phyloP scores from a whole-genome alignment of 169 alveolate genomes.

The Plasmodium billcollinsi region DNA sequence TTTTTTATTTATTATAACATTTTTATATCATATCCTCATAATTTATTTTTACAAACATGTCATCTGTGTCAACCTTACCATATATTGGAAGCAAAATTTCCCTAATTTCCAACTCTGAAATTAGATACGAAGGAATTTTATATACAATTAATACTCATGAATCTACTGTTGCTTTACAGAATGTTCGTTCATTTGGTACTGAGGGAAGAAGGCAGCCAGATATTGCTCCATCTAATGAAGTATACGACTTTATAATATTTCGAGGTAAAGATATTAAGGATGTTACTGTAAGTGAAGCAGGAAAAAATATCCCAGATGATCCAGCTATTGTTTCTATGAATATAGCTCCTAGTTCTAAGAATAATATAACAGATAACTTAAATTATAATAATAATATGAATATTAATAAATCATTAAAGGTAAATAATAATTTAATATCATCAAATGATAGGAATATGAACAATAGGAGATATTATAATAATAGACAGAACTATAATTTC shows the following conservation, averaged over 20 bases:
- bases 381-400: conserved; percentile 65
- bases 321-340: conserved; percentile 76
- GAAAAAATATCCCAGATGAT: conserved; percentile 78
- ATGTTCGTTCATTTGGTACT: conserved; percentile 92
- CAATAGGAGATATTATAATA: conserved; percentile 65
- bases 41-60: conserved; percentile 28
- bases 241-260: conserved; percentile 89
- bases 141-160: conserved; percentile 89
- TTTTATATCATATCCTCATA: background rate
- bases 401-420: conserved; percentile 56
- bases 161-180: conserved; percentile 89
- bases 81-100: conserved; percentile 87
- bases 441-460: conserved; percentile 67
- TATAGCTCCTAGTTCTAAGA: conserved; percentile 63
- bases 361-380: conserved; percentile 47
- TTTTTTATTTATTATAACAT: background rate
- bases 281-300: conserved; percentile 86
- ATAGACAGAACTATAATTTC: conserved; percentile 44
- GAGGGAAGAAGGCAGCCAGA: conserved; percentile 90
- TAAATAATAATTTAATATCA: conserved; percentile 35
- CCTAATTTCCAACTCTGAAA: conserved; percentile 85
- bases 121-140: conserved; percentile 91
- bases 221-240: conserved; percentile 88
- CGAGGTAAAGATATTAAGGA: conserved; percentile 90
- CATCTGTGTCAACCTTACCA: conserved; percentile 83